Base-by-base conservation (phyloP, 306 rosid species). In the Fragaria vesca region DNA sequence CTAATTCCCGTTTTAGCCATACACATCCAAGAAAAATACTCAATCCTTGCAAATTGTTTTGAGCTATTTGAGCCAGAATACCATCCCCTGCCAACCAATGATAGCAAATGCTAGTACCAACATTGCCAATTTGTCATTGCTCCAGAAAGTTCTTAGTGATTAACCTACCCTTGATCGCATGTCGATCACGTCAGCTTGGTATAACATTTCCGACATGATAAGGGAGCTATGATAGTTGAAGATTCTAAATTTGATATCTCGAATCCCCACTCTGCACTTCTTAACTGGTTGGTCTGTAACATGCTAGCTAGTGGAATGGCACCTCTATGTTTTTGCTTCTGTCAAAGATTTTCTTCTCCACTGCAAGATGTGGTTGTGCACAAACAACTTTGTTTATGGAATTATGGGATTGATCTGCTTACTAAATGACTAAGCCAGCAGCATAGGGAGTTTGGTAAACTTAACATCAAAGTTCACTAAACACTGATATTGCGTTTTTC, bases 21-120 rank as follows among this genome's bases (percentile, higher is more conserved):
- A 26, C 57, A 47, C 13, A 26, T 66, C 16, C 62, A 52, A 12
- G 28, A 0, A 6, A 26, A 12, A 18, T 12, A 48, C 42, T 20
- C 52, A 38, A 51, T 66, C 72, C 71, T 43, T 21, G n/a, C 51
- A 51, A 40, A 17, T 79, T 50, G 45, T 63, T 79, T 63, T 38
- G 51, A 62, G 66, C 82, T 48, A 63, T 71, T 62, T 76, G 61
- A 40, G 20, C 69, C 60, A 26, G 34, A 68, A 38, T 8, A 24
- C 6, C 9, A n/a, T 55, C 66, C 55, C 16, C 6, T 67, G 21
- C 78, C 61, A 76, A 66, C 13, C 57, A 46, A 32, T 63, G 62
- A 65, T 66, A 5, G 65, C 71, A 76, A 16, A 62, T 75, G 71
- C 60, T 45, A 55, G 47, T 62, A 32, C 61, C 13, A 21, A 50